Evolutionary conservation across 139 green algal genomes (phyloP).

Genomic region (Nannochloris sp.): DNA sequence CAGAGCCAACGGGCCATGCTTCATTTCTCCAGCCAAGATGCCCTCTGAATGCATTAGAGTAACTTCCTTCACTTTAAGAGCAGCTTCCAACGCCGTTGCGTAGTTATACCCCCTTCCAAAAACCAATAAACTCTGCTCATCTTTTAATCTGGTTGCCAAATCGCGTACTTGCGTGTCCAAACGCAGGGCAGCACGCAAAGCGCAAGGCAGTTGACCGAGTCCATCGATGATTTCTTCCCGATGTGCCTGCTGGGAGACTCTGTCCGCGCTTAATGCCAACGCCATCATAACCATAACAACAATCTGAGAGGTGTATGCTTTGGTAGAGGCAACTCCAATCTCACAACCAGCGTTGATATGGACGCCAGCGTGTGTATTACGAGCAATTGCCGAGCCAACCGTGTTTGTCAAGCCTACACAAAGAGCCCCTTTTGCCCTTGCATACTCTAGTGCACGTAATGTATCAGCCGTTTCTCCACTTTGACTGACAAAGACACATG

Average conservation of each 20-base stretch:
- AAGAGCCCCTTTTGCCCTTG: slow-evolving; percentile 72
- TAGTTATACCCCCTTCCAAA: slow-evolving; percentile 95
- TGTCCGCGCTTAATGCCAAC: slow-evolving; percentile 84
- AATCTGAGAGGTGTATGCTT: slow-evolving; percentile 81
- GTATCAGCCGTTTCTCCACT: slow-evolving; percentile 96
- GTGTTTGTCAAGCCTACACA: slow-evolving; percentile 98
- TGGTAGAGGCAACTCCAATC: slow-evolving; percentile 96
- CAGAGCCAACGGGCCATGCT: slow-evolving; percentile 94
- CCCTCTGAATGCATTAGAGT: slow-evolving; percentile 64
- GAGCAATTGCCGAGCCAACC: slow-evolving; percentile 83
- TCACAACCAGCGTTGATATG: slow-evolving; percentile 90
- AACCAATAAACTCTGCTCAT: slow-evolving; percentile 73
- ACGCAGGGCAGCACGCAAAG: slow-evolving; percentile 50
- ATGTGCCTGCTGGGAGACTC: slow-evolving; percentile 56
- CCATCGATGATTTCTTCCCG: slow-evolving; percentile 79
- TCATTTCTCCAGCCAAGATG: slow-evolving; percentile 98
- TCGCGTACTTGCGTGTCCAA: slow-evolving; percentile 70
- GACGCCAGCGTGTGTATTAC: slow-evolving; percentile 85
- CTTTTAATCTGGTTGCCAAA: slow-evolving; percentile 71
- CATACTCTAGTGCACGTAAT: slow-evolving; percentile 76
- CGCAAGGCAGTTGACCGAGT: slow-evolving; percentile 58
- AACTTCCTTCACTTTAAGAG: slow-evolving; percentile 70
- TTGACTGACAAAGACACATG: slow-evolving; percentile 88
- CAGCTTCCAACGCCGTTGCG: slow-evolving; percentile 88
- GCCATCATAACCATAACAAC: slow-evolving; percentile 88